A percentile compares a stretch with the other conserved stretches of the same genome.
Evolutionary conservation across 2,329 filamentous ascomycete genomes (phyloP).

Genomic region (Juglanconis juglandina): DNA sequence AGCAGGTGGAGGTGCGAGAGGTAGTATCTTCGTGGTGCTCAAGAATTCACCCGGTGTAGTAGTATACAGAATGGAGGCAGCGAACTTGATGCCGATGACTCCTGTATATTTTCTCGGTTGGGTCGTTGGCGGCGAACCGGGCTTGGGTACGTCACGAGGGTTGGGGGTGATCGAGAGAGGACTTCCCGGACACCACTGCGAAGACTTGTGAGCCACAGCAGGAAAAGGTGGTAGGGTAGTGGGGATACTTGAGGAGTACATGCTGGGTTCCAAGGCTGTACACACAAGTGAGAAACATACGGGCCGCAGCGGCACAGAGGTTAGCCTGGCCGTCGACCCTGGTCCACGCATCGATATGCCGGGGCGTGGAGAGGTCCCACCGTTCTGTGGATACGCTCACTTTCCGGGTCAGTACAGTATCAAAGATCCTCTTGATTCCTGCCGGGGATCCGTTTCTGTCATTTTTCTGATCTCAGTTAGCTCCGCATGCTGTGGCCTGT

Average conservation of each 20-base stretch:
- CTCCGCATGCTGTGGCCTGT: slow-evolving; percentile 12
- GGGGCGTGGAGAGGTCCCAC: slow-evolving; percentile 8
- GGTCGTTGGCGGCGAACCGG: slow-evolving; percentile 13
- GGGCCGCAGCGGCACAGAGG: slow-evolving; percentile 13
- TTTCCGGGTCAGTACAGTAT: slow-evolving; percentile 6
- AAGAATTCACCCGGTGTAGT: slow-evolving; percentile 5
- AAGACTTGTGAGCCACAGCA: slow-evolving; percentile 1
- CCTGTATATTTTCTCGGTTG: slow-evolving; percentile 7
- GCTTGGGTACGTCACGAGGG: slow-evolving; percentile 17
- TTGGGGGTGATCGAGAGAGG: slow-evolving; percentile 4
- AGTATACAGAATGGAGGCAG: slow-evolving; percentile 7
- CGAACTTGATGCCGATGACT: slow-evolving; percentile 5
- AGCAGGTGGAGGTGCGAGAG: slow-evolving; percentile 11
- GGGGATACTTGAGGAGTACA: slow-evolving; percentile 15
- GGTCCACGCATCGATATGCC: slow-evolving; percentile 14
- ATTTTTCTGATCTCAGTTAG: slow-evolving; percentile 1
- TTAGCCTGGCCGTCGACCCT: slow-evolving; percentile 10
- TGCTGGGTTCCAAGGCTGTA: slow-evolving; percentile 13
- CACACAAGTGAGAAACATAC: slow-evolving; percentile 12
- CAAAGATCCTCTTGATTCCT: slow-evolving; percentile 4
- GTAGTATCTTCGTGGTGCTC: slow-evolving; percentile 10
- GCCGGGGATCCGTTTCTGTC: slow-evolving; percentile 3
- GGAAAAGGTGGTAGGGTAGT: slow-evolving; percentile 2
- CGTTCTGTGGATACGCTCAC: slow-evolving; percentile 10
- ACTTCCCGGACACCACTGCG: slow-evolving; percentile 1